Base-by-base conservation (phyloP, 139 green algal species). In the Diplosphaera chodatii region DNA sequence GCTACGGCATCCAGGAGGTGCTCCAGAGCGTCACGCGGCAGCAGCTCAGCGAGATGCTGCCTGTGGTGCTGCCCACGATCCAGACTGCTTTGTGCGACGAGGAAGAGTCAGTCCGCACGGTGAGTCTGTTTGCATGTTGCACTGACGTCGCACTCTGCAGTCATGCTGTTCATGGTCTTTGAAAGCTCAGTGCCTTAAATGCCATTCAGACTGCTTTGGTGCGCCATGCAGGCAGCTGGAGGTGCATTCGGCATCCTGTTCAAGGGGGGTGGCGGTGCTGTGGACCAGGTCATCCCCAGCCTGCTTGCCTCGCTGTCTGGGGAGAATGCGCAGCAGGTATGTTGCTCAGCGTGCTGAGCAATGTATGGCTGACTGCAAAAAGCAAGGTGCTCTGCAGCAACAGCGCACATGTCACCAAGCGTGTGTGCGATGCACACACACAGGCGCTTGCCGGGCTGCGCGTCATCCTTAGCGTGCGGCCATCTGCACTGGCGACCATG, bases 181-280 rank as follows among this genome's bases (percentile, higher is more conserved):
- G n/a, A n/a, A n/a, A n/a, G n/a, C n/a, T n/a, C n/a, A n/a, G n/a
- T n/a, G n/a, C n/a, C n/a, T n/a, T n/a, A n/a, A n/a, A n/a, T n/a
- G n/a, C n/a, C n/a, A n/a, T n/a, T n/a, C n/a, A n/a, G n/a, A n/a
- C n/a, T n/a, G n/a, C n/a, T n/a, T n/a, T n/a, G n/a, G n/a, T n/a
- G n/a, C n/a, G n/a, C n/a, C n/a, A n/a, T n/a, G 2, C 86, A 92
- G 79, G 92, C 93, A 1, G 93, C 93, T 0, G 92, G 87, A 64
- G 87, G 82, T 1, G 93, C 94, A 0, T 96, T 98, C 72, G 84
- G 77, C 71, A 87, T 94, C 27, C 84, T 98, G 59, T 97, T 98
- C 86, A 87, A 84, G 59, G 83, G 83, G 55, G 86, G 87, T 33
- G 73, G 75, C 64, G 64, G 74, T 28, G 85, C 92, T 33, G 89